Base-by-base conservation (phyloP, 2,329 filamentous ascomycete species). In the Pestalotiopsis sp. region DNA sequence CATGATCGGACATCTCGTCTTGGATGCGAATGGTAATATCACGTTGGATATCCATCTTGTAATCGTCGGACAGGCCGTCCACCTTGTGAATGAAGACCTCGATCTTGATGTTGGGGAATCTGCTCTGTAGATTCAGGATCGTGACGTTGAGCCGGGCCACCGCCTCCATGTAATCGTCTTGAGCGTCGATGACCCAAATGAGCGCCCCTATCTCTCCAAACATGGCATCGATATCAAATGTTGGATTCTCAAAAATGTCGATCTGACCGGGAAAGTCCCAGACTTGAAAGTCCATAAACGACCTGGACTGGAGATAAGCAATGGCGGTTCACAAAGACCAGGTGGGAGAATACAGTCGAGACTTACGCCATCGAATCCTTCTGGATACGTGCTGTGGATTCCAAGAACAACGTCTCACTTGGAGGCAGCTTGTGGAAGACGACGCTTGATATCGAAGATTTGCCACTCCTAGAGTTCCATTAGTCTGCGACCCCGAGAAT, bases 21-120 rank as follows among this genome's bases (percentile, higher is more conserved):
- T 97, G 94, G 71, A 98, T 97, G 52, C 94, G 91, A 78, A 98
- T 97, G 66, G 95, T 95, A 72, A 99, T 97, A 81, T 99, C 96
- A 69, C 96, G 92, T 83, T 97, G 96, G 20, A 97, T 97, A 76
- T 99, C 96, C 69, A 95, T 90, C 78, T 96, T 95, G 85, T 96
- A 98, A 80, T 99, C 96, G 73, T 98, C 96, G 36, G 93, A 96
- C 17, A 99, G 86, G n/a, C 95, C 95, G 78, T 99, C 96, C 41
- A 98, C 95, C 80, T 99, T 99, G 87, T 99, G 96, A 75, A 99
- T 97, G 81, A 99, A 98, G 65, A 99, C 95, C 79, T 98, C 95
- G 73, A 99, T 93, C 80, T 98, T 97, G 82, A 98, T 96, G 77
- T 93, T 92, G 2, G 95, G 95, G 78, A 97, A 98, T 70, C 90